These are phyloP conservation scores for Candida sanyaensis DNA, from an alignment of 1,139 yeast species.

Conservation along the genomic window DNA sequence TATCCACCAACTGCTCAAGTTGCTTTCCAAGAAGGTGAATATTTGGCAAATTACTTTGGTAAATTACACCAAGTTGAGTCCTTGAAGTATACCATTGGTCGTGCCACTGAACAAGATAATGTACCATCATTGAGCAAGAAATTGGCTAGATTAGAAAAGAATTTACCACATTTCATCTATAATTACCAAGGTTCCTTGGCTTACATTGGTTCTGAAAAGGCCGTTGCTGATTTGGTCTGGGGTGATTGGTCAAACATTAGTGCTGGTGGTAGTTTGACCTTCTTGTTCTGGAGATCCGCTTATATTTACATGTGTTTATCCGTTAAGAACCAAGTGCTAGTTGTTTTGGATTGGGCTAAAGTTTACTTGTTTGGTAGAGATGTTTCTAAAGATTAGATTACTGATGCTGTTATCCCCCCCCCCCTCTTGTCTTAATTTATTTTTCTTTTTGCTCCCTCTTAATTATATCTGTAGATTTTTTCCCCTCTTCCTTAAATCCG, in stretches of 20 bases:
- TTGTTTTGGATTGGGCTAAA: constrained; percentile 85
- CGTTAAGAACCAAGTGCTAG: constrained; percentile 82
- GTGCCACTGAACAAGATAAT: constrained; percentile 31
- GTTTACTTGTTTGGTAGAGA: constrained; percentile 89
- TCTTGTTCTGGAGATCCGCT: constrained; percentile 92
- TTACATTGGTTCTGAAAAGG: constrained; percentile 86
- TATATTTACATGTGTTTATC: constrained; percentile 92
- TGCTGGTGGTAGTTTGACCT: constrained; percentile 84
- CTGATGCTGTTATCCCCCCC: too few relatives aligned
- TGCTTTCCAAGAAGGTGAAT: constrained; percentile 92
- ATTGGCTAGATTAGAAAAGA: constrained; percentile 42
- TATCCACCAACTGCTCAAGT: constrained; percentile 97
- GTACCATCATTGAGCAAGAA: constrained; percentile 43
- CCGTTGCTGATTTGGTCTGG: constrained; percentile 90
- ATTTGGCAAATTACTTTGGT: constrained; percentile 72
- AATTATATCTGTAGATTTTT: too few relatives aligned
- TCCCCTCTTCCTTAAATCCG: too few relatives aligned
- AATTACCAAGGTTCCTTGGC: constrained; percentile 75
- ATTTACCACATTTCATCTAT: constrained; percentile 61
- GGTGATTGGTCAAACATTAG: constrained; percentile 83
- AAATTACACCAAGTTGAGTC: constrained; percentile 69
- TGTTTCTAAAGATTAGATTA: constrained; percentile 53
- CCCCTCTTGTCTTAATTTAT: too few relatives aligned
- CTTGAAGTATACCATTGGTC: constrained; percentile 43
- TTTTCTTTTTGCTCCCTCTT: too few relatives aligned